phyloP scores from a whole-genome alignment of 2,329 filamentous ascomycete species.

The Monosporascus sp. region DNA sequence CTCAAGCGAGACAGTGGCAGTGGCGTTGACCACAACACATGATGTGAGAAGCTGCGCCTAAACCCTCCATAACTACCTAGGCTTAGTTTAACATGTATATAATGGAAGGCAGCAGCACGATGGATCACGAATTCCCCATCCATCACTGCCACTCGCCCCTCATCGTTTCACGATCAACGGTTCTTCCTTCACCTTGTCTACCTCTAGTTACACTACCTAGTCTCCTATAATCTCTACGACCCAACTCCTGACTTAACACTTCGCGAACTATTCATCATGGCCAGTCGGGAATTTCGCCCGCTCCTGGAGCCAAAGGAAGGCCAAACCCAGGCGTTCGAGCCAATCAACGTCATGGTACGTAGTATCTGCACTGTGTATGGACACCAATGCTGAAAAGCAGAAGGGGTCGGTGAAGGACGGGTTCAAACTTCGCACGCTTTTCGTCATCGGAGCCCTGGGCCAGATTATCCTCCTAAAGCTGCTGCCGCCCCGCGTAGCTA shows the following conservation, averaged over 20 bases:
- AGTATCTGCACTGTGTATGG: neutral
- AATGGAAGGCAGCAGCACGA: no score
- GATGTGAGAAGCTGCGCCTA: no score
- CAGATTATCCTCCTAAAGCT: conserved; percentile 29
- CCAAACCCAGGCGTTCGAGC: neutral
- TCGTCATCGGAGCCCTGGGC: conserved; percentile 29
- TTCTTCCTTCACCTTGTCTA: no score
- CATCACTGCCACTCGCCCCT: no score
- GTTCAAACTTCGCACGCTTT: conserved; percentile 27
- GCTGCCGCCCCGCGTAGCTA: conserved; percentile 30
- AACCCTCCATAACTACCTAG: no score
- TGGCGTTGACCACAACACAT: no score
- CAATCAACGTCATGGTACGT: neutral
- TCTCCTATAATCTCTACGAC: neutral
- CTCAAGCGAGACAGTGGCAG: no score
- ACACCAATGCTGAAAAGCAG: neutral
- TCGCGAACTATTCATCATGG: neutral
- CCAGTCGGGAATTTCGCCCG: neutral
- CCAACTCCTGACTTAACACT: no score
- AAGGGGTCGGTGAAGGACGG: conserved; percentile 24
- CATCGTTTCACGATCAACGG: no score
- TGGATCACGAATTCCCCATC: no score
- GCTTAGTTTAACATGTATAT: no score
- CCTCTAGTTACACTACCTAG: no score
- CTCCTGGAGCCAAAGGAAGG: neutral